Base-by-base conservation (phyloP, 805 yeast genomes). In the Yarrowia alimentaria region DNA sequence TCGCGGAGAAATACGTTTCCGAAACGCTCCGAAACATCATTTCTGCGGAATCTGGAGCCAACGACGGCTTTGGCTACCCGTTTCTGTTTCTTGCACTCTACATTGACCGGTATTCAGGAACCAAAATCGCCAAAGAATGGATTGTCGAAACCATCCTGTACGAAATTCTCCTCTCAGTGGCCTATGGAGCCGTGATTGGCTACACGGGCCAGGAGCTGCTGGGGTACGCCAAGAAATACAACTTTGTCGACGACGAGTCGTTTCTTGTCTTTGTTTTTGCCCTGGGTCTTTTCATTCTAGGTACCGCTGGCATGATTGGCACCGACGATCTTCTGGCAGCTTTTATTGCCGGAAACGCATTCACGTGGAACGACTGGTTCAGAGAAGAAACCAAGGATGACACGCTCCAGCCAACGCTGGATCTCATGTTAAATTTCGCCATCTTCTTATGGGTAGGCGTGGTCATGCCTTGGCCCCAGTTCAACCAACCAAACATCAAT, bases 1-100 rank as follows among this genome's bases (percentile, higher is more conserved):
- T 83, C 61, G 85, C 87, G 7, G 77, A 76, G 59, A 67, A 80
- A 55, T 57, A 66, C 29, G 85, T 83, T 25, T 79, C 83, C 3
- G 80, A 80, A 10, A 79, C 77, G 56, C 70, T 83, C 53, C 68
- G 85, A 56, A 74, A 80, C 56, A 67, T 83, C 50, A 67, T 83
- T 38, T 71, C 81, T 24, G 86, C 87, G 0, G 90, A 83, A 60
- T 78, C 86, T 1, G 89, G 85, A 3, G 81, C 87, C 57, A 83
- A 83, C 60, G 90, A 83, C 61, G 89, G 89, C 1, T 63, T 68
- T 55, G 72, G 71, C 3, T 63, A 68, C 42, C 90, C 90, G 5
- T 83, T 83, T 60, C 78, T 83, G 42, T 81, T 70, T 59, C 67
- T 83, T 21, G 77, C 86, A 2, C 68, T 81, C 45, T 71, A 73